Base-by-base conservation (phyloP, 768 basidiomycete genomes). In the Mycena indigotica region DNA sequence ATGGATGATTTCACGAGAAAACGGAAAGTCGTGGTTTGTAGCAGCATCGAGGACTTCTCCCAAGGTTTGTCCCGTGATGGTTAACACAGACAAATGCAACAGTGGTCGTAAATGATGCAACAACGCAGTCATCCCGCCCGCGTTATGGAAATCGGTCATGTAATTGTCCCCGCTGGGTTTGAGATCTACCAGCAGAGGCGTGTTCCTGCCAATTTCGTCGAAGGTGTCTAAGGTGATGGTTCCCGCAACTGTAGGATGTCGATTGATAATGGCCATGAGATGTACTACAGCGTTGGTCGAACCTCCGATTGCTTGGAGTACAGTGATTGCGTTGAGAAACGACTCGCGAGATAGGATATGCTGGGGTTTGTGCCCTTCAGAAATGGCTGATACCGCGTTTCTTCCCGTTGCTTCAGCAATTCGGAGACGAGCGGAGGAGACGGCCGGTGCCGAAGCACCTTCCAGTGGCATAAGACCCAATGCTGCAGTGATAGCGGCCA, bases 41-140 rank as follows among this genome's bases (percentile, higher is more conserved):
- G 80, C 84, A 60, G 83, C 83, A 65, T 72, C 77, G 48, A 87
- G 76, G 71, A 88, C 85, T 70, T 88, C 80, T 25, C 82, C 83
- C 28, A 89, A 74, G 4, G 86, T 86, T 72, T 82, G 84, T 40
- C 87, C 87, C 17, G 86, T 88, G 53, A 88, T 84, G 32, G 87
- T 89, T 73, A 83, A 69, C 55, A 78, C 78, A 61, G 72, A 73
- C 50, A 84, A 80, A 65, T 84, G 77, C 55, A 86, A 79, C 51
- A 86, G 70, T 59, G 82, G 80, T 21, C 84, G 72, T 28, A 85
- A 74, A 65, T 81, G 82, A 68, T 84, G 85, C 52, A 85, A 67
- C 28, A 85, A 66, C 2, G 82, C 81, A 0, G 84, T 84, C 55
- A 84, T 77, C 52, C 85, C 85, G 38, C 86, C 85, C 50, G 79